Percentiles rank a stretch among this genome's conserved stretches.
Evolutionary conservation across 2,329 filamentous ascomycete genomes (phyloP).

Genomic region (Fusarium xyrophilum): DNA sequence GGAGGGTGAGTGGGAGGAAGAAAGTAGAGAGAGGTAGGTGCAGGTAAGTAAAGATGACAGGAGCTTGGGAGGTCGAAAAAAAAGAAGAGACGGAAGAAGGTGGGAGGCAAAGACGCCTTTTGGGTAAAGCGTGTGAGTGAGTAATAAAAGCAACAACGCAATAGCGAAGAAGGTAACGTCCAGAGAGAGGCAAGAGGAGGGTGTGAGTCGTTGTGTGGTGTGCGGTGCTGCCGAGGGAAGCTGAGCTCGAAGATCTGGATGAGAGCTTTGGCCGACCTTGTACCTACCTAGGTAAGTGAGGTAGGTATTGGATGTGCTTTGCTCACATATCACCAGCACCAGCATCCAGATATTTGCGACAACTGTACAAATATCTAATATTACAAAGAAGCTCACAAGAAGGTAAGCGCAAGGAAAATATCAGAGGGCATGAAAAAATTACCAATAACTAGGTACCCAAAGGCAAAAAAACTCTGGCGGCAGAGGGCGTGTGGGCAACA

Average conservation of each 20-base stretch:
- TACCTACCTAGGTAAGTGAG: neutral
- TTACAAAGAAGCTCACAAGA: slow-evolving; percentile 11
- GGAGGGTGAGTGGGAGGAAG: slow-evolving; percentile 21
- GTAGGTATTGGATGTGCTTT: slow-evolving; percentile 3
- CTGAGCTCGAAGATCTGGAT: slow-evolving; percentile 29
- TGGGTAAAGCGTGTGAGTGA: slow-evolving; percentile 39
- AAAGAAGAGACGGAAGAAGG: slow-evolving; percentile 38
- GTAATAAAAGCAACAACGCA: slow-evolving; percentile 37
- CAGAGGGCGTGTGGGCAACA: slow-evolving; percentile 40
- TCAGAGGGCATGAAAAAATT: slow-evolving; percentile 9
- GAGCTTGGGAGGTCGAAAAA: slow-evolving; percentile 29
- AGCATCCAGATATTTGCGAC: slow-evolving; percentile 5
- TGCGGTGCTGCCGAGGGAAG: slow-evolving; percentile 34
- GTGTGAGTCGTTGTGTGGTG: slow-evolving; percentile 38
- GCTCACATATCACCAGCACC: slow-evolving; percentile 21
- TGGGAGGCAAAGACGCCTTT: slow-evolving; percentile 42
- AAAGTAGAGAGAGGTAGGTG: slow-evolving; percentile 20
- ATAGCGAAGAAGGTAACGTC: slow-evolving; percentile 26
- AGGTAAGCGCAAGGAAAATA: slow-evolving; percentile 3
- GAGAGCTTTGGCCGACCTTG: slow-evolving; percentile 25
- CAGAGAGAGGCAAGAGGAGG: slow-evolving; percentile 34
- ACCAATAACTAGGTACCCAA: neutral
- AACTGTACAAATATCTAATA: neutral
- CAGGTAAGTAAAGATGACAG: slow-evolving; percentile 30
- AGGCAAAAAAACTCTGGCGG: slow-evolving; percentile 24